These are phyloP conservation scores for Clarireedia paspali DNA, from an alignment of 2,329 filamentous ascomycete species.

Conservation along the genomic window DNA sequence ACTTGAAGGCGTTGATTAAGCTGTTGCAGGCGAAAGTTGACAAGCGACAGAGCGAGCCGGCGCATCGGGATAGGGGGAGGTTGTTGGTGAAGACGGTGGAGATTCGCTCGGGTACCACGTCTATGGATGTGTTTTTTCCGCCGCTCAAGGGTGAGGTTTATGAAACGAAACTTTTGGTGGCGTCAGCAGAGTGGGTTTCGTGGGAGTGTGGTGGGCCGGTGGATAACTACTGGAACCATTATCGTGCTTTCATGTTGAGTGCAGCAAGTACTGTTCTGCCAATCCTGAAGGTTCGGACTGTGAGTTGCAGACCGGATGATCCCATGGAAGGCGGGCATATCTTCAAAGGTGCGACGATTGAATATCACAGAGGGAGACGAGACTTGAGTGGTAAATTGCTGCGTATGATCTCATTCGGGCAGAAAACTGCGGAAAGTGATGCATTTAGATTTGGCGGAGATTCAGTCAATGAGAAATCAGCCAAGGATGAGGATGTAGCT, in stretches of 20 bases:
- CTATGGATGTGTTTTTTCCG: neutral
- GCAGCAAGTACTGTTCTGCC: neutral
- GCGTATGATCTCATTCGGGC: neutral
- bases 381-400: neutral
- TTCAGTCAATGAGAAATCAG: neutral
- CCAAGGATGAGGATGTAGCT: neutral
- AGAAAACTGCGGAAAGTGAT: neutral
- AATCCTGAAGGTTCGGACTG: conserved; percentile 6
- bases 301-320: neutral
- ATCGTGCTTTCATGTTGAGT: neutral
- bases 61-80: neutral
- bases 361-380: neutral
- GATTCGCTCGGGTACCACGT: neutral
- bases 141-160: conserved; percentile 1
- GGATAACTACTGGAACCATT: conserved; percentile 4
- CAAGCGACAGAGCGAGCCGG: neutral
- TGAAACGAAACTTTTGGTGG: neutral
- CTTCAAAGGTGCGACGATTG: neutral
- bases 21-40: neutral
- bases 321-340: neutral
- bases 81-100: conserved; percentile 1
- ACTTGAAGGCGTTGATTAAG: neutral
- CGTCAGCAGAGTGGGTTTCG: neutral
- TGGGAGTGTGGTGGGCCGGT: conserved; percentile 4
- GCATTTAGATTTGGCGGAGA: neutral